Conservation (phyloP, 176 grass and related monocot species). For the Bromus sterilis region DNA sequence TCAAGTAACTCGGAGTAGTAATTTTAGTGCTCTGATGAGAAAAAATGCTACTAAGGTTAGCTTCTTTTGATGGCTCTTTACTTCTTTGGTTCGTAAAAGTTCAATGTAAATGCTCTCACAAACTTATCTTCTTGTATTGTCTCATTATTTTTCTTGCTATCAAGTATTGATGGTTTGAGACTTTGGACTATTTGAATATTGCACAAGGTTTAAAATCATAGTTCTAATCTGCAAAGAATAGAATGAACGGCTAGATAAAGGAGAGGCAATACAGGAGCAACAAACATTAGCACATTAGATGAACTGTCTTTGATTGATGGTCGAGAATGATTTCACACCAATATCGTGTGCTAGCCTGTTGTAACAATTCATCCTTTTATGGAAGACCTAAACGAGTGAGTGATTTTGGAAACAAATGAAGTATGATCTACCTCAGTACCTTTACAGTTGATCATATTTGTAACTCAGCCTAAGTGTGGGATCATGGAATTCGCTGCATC, state of each 20-base stretch:
- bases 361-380: neutral
- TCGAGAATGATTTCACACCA: neutral
- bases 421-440: neutral
- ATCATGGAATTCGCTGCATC: constrained; percentile 1
- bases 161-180: constrained; percentile 1
- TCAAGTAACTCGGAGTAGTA: constrained; percentile 91
- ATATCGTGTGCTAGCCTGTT: neutral
- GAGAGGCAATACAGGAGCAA: neutral
- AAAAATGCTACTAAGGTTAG: constrained; percentile 88
- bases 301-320: neutral
- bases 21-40: constrained; percentile 80
- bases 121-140: neutral
- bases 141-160: constrained; percentile 12
- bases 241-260: neutral
- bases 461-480: neutral
- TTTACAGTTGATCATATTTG: neutral
- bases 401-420: constrained; percentile 7
- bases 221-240: neutral
- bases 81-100: constrained; percentile 13
- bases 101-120: neutral
- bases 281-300: neutral
- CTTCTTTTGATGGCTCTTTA: constrained; percentile 20
- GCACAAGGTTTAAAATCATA: neutral
- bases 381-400: neutral
- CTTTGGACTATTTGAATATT: neutral